These are phyloP conservation scores for Lachnellula occidentalis DNA, from an alignment of 2,329 filamentous ascomycete species.

Conservation along the genomic window DNA sequence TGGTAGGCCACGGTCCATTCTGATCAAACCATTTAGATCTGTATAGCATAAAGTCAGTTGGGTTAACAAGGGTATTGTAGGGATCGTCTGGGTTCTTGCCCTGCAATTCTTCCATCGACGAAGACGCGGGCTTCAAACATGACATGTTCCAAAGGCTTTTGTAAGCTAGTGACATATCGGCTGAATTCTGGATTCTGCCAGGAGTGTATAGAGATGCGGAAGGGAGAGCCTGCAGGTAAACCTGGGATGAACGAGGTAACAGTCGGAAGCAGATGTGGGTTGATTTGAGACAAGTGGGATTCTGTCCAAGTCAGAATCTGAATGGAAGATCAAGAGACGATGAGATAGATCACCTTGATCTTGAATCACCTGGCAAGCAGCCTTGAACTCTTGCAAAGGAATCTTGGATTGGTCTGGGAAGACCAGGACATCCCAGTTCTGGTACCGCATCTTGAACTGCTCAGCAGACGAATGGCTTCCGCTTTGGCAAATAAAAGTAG, in stretches of 20 bases:
- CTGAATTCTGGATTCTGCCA: conserved; percentile 61
- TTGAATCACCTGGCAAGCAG: conserved; percentile 63
- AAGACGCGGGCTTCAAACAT: conserved; percentile 63
- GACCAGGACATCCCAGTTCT: conserved; percentile 80
- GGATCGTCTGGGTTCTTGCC: conserved; percentile 39
- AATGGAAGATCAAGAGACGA: conserved; percentile 23
- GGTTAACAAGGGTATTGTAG: not conserved
- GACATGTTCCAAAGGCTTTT: conserved; percentile 48
- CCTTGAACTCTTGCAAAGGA: conserved; percentile 78
- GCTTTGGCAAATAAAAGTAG: not conserved
- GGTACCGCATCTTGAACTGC: conserved; percentile 62
- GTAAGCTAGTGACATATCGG: conserved; percentile 49
- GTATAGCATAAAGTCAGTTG: not conserved
- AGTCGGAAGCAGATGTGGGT: conserved; percentile 45
- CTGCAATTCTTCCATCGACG: conserved; percentile 59
- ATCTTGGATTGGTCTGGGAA: conserved; percentile 62
- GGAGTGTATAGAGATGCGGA: conserved; percentile 69
- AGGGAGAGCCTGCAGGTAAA: conserved; percentile 50
- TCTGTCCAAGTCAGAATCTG: conserved; percentile 9
- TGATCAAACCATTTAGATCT: conserved; percentile 46
- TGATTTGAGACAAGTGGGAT: conserved; percentile 6
- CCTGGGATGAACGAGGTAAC: conserved; percentile 69
- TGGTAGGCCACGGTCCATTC: conserved; percentile 44
- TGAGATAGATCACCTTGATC: conserved; percentile 35
- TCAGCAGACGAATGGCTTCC: not conserved